A percentile compares a stretch with the other conserved stretches of the same genome.
Evolutionary conservation across 371 early-diverging fungal genomes (phyloP).

Genomic region (Nosema muscidifuracis): DNA sequence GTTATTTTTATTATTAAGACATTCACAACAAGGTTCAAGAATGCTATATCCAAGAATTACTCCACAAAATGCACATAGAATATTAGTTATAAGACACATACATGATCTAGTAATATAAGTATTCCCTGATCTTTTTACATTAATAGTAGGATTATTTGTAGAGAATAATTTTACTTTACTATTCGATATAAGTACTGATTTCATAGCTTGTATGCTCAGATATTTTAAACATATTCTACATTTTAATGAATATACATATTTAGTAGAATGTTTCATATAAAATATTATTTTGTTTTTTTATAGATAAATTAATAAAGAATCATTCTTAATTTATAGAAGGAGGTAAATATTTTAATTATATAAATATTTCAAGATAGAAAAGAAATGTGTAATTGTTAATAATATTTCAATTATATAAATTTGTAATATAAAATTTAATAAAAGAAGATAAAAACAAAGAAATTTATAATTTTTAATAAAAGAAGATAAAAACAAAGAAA

Average conservation of each 20-base stretch:
- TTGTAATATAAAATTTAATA: no score
- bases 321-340: no score
- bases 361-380: no score
- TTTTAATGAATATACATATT: conserved; percentile 12
- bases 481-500: no score
- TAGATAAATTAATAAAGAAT: no score
- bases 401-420: no score
- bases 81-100: conserved; percentile 15
- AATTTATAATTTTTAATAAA: no score
- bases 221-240: conserved; percentile 18
- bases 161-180: conserved; percentile 16
- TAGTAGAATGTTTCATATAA: no score
- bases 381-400: no score
- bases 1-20: conserved; percentile 80
- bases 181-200: conserved; percentile 17
- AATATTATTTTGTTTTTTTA: no score
- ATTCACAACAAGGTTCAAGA: conserved; percentile 79
- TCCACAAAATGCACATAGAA: conserved; percentile 64
- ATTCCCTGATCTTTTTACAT: background rate
- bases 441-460: no score
- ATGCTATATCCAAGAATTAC: conserved; percentile 87
- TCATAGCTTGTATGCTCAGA: conserved; percentile 6
- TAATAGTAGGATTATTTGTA: conserved; percentile 4
- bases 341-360: no score
- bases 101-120: conserved; percentile 30